Percentiles rank a stretch among this genome's conserved stretches.
Conservation (phyloP, 306 rosid genomes). For the Rosa lucieae region DNA sequence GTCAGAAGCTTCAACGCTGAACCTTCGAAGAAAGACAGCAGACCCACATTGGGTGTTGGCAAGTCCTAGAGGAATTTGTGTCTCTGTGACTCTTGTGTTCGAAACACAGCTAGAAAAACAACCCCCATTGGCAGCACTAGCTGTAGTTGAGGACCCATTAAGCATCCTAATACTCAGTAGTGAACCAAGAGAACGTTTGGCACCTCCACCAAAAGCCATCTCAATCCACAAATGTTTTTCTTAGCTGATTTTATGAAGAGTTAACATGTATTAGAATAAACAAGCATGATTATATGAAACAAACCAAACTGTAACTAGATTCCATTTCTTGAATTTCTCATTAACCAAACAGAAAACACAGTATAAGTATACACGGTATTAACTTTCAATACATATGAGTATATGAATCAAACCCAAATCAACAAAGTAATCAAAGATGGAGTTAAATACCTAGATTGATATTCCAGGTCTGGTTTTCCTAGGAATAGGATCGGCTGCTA, state of each 20-base stretch:
- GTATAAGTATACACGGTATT: no score
- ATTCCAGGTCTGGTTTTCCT: background rate
- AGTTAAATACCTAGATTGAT: background rate
- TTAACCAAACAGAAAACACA: background rate
- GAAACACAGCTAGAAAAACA: slow-evolving; percentile 30
- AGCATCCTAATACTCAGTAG: slow-evolving; percentile 14
- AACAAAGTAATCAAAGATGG: background rate
- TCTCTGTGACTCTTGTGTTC: slow-evolving; percentile 13
- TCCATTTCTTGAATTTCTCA: background rate
- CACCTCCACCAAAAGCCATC: slow-evolving; percentile 42
- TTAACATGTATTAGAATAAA: background rate
- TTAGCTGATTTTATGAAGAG: background rate
- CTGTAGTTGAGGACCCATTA: background rate
- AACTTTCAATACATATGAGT: no score
- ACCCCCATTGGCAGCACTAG: slow-evolving; percentile 14
- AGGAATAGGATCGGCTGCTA: background rate
- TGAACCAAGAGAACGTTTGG: slow-evolving; percentile 37
- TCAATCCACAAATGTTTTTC: background rate
- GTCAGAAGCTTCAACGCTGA: slow-evolving; percentile 35
- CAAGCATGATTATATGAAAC: background rate
- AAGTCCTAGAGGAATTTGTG: slow-evolving; percentile 3
- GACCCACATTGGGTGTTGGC: slow-evolving; percentile 23
- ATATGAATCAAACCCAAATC: background rate
- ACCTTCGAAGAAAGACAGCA: slow-evolving; percentile 37
- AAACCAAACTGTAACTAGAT: background rate